Conservation (phyloP, 2,329 filamentous ascomycete genomes). For the Verruconis gallopava region DNA sequence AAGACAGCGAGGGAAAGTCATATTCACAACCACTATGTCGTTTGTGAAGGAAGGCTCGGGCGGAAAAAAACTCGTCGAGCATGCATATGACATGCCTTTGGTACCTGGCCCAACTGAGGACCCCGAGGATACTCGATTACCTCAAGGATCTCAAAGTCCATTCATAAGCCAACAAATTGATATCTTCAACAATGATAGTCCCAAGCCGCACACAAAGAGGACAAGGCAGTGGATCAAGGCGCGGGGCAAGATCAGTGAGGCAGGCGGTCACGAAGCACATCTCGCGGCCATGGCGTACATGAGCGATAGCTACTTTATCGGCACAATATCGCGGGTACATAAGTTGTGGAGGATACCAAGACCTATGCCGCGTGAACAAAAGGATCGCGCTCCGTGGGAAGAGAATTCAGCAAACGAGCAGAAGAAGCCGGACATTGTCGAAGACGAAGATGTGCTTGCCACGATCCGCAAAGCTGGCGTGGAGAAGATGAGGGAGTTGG, state of each 20-base stretch:
- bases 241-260: constrained; percentile 57
- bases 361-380: constrained; percentile 16
- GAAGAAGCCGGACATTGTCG: constrained; percentile 13
- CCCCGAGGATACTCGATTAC: constrained; percentile 18
- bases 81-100: constrained; percentile 45
- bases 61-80: constrained; percentile 45
- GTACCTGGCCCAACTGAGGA: constrained; percentile 32
- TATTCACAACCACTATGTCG: constrained; percentile 91
- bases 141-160: constrained; percentile 30
- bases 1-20: constrained; percentile 71
- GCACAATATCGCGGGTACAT: constrained; percentile 71
- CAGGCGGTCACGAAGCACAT: constrained; percentile 67
- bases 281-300: constrained; percentile 85
- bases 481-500: constrained; percentile 1
- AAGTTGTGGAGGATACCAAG: constrained; percentile 60
- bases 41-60: constrained; percentile 59
- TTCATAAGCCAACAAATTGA: constrained; percentile 46
- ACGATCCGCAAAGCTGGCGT: constrained; percentile 1
- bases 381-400: neutral
- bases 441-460: constrained; percentile 16
- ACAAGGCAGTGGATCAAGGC: constrained; percentile 59
- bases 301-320: constrained; percentile 86
- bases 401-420: constrained; percentile 11
- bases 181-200: constrained; percentile 19
- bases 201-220: constrained; percentile 51